Evolutionary conservation across 208 protist species (phyloP), one percentile per base, ranked within the genome.

Genomic region (Wallacemonas rigidus): DNA sequence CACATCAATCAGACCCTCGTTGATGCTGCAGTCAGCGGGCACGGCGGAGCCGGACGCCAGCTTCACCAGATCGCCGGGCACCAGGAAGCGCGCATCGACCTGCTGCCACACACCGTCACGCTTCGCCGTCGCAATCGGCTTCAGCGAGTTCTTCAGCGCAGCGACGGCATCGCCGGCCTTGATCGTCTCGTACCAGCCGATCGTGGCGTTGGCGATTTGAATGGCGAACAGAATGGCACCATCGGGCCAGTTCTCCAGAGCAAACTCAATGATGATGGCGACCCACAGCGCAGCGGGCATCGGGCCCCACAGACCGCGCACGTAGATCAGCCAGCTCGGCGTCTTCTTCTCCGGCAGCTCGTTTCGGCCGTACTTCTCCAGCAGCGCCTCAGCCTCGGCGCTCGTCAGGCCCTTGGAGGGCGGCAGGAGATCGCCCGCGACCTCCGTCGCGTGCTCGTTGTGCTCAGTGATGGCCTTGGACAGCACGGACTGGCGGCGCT

Each of bases 11-110:
- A 87, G 75, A 45, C 86, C 90, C 73, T 89, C 87, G 71, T 91
- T 94, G 62, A 95, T 91, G 26, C 77, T 95, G 79, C 88, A 94
- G 79, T 99, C 98, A 1, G 97, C 97, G 3, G 97, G 94, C 45
- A 98, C 91, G 5, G 91, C 91, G 26, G 93, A 96, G 68, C 98
- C 98, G 55, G 93, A 60, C 4, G 85, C 87, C 14, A 98, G 79
- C 57, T 93, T 92, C 39, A 98, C 88, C 5, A 98, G 71, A 76
- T 99, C 98, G 44, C 97, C 98, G 1, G 96, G 96, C 11, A 99
- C 98, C 17, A 98, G 39, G 36, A 93, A 44, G n/a, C 72, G 65
- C 1, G 90, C 87, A 40, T 95, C 83, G 72, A 97, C 90, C 58
- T 86, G 74, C 77, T 92, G 80, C 83, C 89, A 95, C 62, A 80